Conservation (phyloP, 192 early-diverging fungal species). For the Entomortierella parvispora region DNA sequence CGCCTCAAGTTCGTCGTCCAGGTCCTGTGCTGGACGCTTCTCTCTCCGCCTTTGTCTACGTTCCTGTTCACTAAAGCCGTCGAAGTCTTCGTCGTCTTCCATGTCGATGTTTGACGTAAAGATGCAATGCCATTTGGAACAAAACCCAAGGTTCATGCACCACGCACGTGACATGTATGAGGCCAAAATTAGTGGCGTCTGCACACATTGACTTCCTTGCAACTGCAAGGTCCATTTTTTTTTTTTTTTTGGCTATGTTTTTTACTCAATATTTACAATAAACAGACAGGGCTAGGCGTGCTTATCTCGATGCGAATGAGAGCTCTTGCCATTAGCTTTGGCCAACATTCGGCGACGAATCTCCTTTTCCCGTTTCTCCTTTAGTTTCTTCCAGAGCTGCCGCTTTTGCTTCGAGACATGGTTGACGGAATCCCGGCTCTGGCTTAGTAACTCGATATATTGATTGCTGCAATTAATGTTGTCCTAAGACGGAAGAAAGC, state of each 20-base stretch:
- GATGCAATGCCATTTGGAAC: too few relatives aligned
- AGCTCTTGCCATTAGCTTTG: constrained; percentile 4
- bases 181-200: too few relatives aligned
- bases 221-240: too few relatives aligned
- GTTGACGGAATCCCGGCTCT: constrained; percentile 61
- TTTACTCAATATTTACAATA: too few relatives aligned
- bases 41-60: not conserved
- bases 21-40: constrained; percentile 16
- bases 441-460: constrained; percentile 63
- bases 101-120: too few relatives aligned
- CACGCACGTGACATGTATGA: too few relatives aligned
- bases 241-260: too few relatives aligned
- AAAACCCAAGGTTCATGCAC: too few relatives aligned
- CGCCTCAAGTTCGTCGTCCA: constrained; percentile 10
- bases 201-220: too few relatives aligned
- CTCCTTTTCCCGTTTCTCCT: constrained; percentile 46
- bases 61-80: constrained; percentile 14
- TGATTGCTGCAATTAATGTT: constrained; percentile 69
- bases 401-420: constrained; percentile 62
- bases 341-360: constrained; percentile 22
- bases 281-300: not conserved
- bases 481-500: constrained; percentile 53
- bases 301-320: not conserved
- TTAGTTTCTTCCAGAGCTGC: constrained; percentile 58
- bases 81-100: constrained; percentile 17